Conservation (phyloP, 192 early-diverging fungal species). For the Geranomyces michiganensis region DNA sequence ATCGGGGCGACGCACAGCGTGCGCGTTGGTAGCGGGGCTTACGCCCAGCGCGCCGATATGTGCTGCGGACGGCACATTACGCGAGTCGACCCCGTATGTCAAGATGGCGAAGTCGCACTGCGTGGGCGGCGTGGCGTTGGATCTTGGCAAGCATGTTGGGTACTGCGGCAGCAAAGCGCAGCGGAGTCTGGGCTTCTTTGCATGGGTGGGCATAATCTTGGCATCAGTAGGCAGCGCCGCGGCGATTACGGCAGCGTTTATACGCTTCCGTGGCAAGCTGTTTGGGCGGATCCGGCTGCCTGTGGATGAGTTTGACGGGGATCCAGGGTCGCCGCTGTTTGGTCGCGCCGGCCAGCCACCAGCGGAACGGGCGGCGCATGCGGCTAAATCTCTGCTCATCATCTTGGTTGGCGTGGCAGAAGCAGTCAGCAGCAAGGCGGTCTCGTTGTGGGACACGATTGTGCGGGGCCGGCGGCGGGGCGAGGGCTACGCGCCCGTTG, state of each 20-base stretch:
- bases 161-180: slow-evolving; percentile 11
- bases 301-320: slow-evolving; percentile 26
- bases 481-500: slow-evolving; percentile 32
- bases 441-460: slow-evolving; percentile 21
- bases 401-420: slow-evolving; percentile 34
- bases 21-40: slow-evolving; percentile 20
- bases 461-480: slow-evolving; percentile 1
- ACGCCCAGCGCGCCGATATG: slow-evolving; percentile 26
- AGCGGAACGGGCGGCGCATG: slow-evolving; percentile 8
- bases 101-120: slow-evolving; percentile 39
- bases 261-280: slow-evolving; percentile 30
- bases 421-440: slow-evolving; percentile 19
- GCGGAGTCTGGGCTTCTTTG: slow-evolving; percentile 19
- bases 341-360: slow-evolving; percentile 13
- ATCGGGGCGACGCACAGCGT: slow-evolving; percentile 2
- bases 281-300: slow-evolving; percentile 46
- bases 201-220: slow-evolving; percentile 39
- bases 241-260: slow-evolving; percentile 32
- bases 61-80: slow-evolving; percentile 18
- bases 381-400: neutral
- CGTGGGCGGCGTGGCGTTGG: slow-evolving; percentile 33
- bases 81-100: slow-evolving; percentile 35
- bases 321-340: neutral
- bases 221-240: slow-evolving; percentile 38
- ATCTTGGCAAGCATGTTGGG: slow-evolving; percentile 24